A percentile compares a stretch with the other conserved stretches of the same genome.
phyloP scores from a whole-genome alignment of 1,284 basidiomycete genomes.

The Ganoderma lucidum region DNA sequence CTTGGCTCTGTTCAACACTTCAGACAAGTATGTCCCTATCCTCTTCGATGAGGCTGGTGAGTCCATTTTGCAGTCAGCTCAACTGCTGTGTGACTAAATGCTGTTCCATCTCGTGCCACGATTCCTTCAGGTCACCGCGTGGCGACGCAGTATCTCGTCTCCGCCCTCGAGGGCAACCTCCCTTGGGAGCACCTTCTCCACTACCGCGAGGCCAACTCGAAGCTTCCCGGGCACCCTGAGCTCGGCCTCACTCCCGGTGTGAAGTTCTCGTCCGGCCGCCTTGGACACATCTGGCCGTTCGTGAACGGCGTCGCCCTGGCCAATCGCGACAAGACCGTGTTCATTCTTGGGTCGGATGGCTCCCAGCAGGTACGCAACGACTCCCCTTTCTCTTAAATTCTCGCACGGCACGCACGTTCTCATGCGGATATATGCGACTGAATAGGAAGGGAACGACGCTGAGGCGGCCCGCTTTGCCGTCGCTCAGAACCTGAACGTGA shows the following conservation, averaged over 20 bases:
- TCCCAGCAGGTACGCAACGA: conserved; percentile 65
- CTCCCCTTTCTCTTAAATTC: not conserved
- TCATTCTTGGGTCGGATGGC: conserved; percentile 86
- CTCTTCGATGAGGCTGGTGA: conserved; percentile 82
- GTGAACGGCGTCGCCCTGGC: conserved; percentile 86
- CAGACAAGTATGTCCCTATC: conserved; percentile 68
- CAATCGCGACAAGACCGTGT: conserved; percentile 77
- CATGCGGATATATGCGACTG: not conserved
- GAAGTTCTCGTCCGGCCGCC: conserved; percentile 87
- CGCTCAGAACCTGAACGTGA: conserved; percentile 82
- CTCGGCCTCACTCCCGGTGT: conserved; percentile 86
- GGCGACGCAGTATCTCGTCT: conserved; percentile 84
- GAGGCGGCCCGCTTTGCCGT: conserved; percentile 88
- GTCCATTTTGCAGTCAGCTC: conserved; percentile 30
- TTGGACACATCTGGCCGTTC: conserved; percentile 85
- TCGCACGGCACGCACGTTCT: conserved; percentile 20
- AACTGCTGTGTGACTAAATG: conserved; percentile 10
- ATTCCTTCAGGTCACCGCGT: conserved; percentile 76
- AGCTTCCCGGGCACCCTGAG: conserved; percentile 88
- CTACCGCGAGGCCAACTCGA: conserved; percentile 85
- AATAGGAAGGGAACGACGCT: conserved; percentile 87
- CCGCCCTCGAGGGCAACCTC: conserved; percentile 76
- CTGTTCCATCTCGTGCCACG: conserved; percentile 13
- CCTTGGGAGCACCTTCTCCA: conserved; percentile 80
- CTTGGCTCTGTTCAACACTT: conserved; percentile 72